These are phyloP conservation scores for Chenopodium formosanum DNA, from an alignment of 148 eudicot species.

Conservation along the genomic window DNA sequence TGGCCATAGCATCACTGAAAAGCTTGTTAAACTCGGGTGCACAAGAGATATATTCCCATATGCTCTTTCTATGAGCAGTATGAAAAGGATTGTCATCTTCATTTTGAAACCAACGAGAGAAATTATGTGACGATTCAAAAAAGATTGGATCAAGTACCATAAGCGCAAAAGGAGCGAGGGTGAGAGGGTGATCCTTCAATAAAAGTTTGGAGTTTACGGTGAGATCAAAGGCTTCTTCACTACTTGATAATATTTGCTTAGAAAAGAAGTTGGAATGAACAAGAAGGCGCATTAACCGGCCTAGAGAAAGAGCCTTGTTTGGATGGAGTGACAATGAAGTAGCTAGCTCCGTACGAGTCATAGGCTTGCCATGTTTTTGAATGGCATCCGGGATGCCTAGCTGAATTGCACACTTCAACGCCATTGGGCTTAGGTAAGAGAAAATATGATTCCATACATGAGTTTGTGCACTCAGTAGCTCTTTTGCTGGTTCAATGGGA, in stretches of 20 bases:
- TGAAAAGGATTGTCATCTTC: conserved; percentile 23
- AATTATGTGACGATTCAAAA: conserved; percentile 8
- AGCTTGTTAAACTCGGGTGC: conserved; percentile 1
- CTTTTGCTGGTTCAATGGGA: conserved; percentile 3
- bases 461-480: conserved; percentile 26
- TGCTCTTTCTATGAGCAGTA: conserved; percentile 11
- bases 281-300: conserved; percentile 33
- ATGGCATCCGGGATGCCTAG: conserved; percentile 30
- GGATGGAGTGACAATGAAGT: conserved; percentile 20
- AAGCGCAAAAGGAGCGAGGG: conserved; percentile 17
- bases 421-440: conserved; percentile 20
- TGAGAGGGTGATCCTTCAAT: conserved; percentile 23
- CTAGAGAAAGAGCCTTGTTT: conserved; percentile 20
- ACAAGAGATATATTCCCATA: conserved; percentile 28
- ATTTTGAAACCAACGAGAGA: conserved; percentile 28
- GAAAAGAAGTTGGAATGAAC: conserved; percentile 26
- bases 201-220: conserved; percentile 28
- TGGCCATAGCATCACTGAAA: conserved; percentile 34
- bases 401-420: conserved; percentile 34
- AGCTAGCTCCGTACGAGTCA: conserved; percentile 17
- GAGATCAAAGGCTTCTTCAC: conserved; percentile 23
- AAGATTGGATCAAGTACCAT: conserved; percentile 18
- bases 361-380: conserved; percentile 30
- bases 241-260: neutral
- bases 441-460: conserved; percentile 26